phyloP scores from a whole-genome alignment of 1,284 basidiomycete genomes.

The Ustilago lituana region DNA sequence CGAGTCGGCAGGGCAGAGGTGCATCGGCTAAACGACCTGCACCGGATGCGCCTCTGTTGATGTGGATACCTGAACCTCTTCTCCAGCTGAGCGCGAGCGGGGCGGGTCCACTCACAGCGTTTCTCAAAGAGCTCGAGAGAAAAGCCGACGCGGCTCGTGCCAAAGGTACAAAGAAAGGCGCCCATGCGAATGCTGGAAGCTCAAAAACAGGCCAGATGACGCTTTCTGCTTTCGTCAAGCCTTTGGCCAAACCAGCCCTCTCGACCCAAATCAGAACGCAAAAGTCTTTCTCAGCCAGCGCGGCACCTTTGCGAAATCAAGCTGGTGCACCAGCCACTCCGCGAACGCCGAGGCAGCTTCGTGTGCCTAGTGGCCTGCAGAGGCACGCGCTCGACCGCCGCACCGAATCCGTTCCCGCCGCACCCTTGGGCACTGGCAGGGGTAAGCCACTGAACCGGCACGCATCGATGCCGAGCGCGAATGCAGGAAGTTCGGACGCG shows the following conservation, averaged over 20 bases:
- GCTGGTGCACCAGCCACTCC: not conserved
- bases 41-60: conserved; percentile 18
- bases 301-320: not conserved
- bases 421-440: not conserved
- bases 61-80: conserved; percentile 42
- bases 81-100: conserved; percentile 23
- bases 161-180: conserved; percentile 3
- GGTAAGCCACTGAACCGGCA: not conserved
- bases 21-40: not conserved
- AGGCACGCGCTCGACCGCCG: conserved; percentile 9
- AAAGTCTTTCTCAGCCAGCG: not conserved
- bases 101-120: not conserved
- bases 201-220: conserved; percentile 2
- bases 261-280: not conserved
- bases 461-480: conserved; percentile 2
- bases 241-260: conserved; percentile 7
- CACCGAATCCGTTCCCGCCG: conserved; percentile 20
- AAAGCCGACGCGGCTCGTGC: conserved; percentile 6
- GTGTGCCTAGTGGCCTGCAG: conserved; percentile 16
- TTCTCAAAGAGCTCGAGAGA: conserved; percentile 7
- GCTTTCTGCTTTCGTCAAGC: conserved; percentile 14
- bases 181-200: not conserved
- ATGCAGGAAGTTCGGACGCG: too few relatives aligned
- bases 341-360: conserved; percentile 13
- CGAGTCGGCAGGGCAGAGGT: not conserved